Evolutionary conservation across 2,329 filamentous ascomycete species (phyloP).

Genomic region (Phoma sp.): DNA sequence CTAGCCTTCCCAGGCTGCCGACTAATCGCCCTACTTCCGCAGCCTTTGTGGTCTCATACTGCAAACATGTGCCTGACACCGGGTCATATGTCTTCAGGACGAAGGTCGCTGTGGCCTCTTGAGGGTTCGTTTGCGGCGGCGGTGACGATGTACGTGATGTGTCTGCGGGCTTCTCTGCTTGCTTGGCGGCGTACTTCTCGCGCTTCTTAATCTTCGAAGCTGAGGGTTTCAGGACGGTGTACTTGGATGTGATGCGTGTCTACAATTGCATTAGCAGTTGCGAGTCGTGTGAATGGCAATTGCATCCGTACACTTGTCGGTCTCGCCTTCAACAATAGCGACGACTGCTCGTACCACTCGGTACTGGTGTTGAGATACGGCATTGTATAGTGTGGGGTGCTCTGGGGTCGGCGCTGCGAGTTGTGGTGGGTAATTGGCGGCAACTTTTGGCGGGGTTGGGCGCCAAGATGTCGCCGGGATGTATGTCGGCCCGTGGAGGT

Average conservation of each 20-base stretch:
- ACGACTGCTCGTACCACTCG: constrained; percentile 90
- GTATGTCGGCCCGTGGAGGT: constrained; percentile 11
- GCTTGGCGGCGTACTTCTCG: constrained; percentile 42
- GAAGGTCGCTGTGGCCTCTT: constrained; percentile 65
- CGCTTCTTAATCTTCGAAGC: constrained; percentile 44
- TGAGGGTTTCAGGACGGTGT: constrained; percentile 69
- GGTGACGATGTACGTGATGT: constrained; percentile 38
- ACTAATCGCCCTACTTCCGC: constrained; percentile 88
- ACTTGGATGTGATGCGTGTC: constrained; percentile 93
- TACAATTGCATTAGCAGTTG: constrained; percentile 50
- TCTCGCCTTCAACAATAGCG: constrained; percentile 83
- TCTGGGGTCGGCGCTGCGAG: constrained; percentile 21
- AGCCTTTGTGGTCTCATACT: constrained; percentile 90
- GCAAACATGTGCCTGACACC: constrained; percentile 78
- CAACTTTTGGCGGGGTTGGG: constrained; percentile 40
- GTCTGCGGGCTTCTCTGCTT: constrained; percentile 35
- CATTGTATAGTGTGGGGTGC: constrained; percentile 61
- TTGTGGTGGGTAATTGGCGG: constrained; percentile 21
- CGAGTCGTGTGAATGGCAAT: constrained; percentile 16
- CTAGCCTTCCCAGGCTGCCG: constrained; percentile 76
- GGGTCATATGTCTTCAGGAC: constrained; percentile 92
- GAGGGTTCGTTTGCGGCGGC: constrained; percentile 33
- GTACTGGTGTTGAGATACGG: constrained; percentile 81
- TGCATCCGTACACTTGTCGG: constrained; percentile 74
- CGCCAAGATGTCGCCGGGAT: constrained; percentile 12